Percentiles rank a stretch among this genome's conserved stretches.
Conservation (phyloP, 2,329 filamentous ascomycete species). For the Aspergillus brunneoviolaceus region DNA sequence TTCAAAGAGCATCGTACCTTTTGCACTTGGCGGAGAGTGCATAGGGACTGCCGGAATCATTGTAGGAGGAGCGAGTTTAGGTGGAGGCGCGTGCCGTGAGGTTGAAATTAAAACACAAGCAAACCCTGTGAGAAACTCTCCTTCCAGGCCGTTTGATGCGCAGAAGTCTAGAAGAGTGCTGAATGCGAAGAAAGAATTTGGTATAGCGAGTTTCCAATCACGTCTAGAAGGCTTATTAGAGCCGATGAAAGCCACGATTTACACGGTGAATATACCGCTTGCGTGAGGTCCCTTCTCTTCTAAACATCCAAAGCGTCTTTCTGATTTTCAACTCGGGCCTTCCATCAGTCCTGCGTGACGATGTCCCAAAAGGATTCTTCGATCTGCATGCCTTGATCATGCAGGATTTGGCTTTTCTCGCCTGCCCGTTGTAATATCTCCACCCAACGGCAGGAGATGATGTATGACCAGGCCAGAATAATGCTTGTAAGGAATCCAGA, state of each 20-base stretch:
- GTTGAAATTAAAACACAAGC: constrained; percentile 1
- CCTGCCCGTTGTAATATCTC: constrained; percentile 12
- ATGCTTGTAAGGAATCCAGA: not conserved
- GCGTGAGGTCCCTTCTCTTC: not conserved
- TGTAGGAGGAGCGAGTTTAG: not conserved
- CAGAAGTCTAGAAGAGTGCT: constrained; percentile 4
- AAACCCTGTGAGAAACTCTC: constrained; percentile 1
- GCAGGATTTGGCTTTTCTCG: constrained; percentile 3
- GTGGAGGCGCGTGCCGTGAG: not conserved
- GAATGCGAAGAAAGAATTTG: constrained; percentile 7
- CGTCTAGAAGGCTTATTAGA: no score
- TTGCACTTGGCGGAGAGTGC: not conserved
- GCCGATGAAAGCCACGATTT: no score
- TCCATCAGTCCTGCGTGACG: not conserved
- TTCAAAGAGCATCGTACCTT: no score
- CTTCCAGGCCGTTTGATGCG: not conserved
- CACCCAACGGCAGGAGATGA: not conserved
- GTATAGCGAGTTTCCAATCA: no score
- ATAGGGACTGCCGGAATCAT: not conserved
- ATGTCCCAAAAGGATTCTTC: constrained; percentile 8
- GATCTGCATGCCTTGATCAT: constrained; percentile 8
- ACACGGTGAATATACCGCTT: no score
- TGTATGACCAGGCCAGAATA: not conserved
- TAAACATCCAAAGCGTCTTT: constrained; percentile 3
- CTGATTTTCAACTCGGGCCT: not conserved